Base-by-base conservation (phyloP, 495 filamentous ascomycete genomes). In the Acidiella bohemica region DNA sequence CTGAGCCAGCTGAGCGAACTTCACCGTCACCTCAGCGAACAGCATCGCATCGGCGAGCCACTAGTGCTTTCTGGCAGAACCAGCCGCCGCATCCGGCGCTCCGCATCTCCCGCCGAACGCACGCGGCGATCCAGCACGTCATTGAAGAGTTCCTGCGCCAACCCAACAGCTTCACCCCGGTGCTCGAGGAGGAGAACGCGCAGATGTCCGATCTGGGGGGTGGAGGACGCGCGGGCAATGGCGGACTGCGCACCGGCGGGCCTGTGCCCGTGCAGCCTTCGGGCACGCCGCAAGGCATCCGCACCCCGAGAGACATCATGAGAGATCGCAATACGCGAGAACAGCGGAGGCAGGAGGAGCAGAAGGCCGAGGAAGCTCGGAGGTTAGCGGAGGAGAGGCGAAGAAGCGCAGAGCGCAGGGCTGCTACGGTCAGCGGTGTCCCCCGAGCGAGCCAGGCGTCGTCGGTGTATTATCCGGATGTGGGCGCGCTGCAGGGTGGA, bases 91-190 rank as follows among this genome's bases (percentile, higher is more conserved):
- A 61, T 42, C 63, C 71, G 39, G 68, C 67, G 7, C 70, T 69
- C 43, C 61, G 65, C 34, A 71, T 81, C 46, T 81, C 78, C 7
- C 64, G 67, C 14, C 67, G 73, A 32, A 81, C 78, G 22, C 72
- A 76, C 12, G 73, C 77, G 42, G 88, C 90, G 13, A 85, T 97
- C 55, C 78, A 84, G 46, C 94, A 78, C 69, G 74, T 84, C 5
- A 75, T 96, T 32, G 88, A 97, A 65, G 84, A 88, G 62, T 90
- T 82, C 32, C 69, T 95, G 35, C 79, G 87, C 35, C 73, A 75
- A 11, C 88, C 90, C 1, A 71, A 85, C 42, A 69, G 75, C 9
- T 90, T 97, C 62, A 86, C 86, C 3, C 70, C 83, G 12, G 86
- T 93, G 57, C 67, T 73, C 30, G 72, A 78, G 39, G 90, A 97